Percentiles rank a stretch among this genome's conserved stretches.
These are phyloP conservation scores for Populus simonii DNA, from an alignment of 345 rosid genomes.

Conservation along the genomic window DNA sequence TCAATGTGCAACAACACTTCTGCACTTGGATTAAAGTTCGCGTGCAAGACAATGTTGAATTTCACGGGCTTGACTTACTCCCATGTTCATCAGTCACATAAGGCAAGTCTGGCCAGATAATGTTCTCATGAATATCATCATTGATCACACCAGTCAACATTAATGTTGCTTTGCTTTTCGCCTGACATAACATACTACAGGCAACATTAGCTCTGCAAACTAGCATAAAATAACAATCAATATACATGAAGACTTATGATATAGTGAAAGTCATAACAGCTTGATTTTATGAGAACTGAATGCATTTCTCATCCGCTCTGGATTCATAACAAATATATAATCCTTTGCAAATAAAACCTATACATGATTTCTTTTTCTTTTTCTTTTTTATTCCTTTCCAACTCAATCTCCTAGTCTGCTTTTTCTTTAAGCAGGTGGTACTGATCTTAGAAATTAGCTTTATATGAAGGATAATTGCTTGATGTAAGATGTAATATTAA, in stretches of 20 bases:
- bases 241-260: neutral
- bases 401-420: neutral
- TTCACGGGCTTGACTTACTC: conserved; percentile 47
- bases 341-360: neutral
- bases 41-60: neutral
- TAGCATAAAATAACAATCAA: neutral
- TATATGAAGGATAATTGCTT: neutral
- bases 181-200: conserved; percentile 71
- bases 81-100: conserved; percentile 82
- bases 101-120: conserved; percentile 84
- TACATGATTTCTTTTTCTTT: neutral
- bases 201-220: conserved; percentile 44
- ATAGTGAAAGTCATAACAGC: neutral
- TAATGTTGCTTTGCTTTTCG: conserved; percentile 74
- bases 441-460: neutral
- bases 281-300: neutral
- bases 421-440: neutral
- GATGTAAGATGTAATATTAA: too few relatives aligned
- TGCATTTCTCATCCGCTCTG: neutral
- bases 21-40: neutral
- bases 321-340: neutral
- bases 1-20: conserved; percentile 2
- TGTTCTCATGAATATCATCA: conserved; percentile 67
- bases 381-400: neutral
- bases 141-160: conserved; percentile 57